Conservation (phyloP, 2,329 filamentous ascomycete species). For the Cryphonectria naterciae region DNA sequence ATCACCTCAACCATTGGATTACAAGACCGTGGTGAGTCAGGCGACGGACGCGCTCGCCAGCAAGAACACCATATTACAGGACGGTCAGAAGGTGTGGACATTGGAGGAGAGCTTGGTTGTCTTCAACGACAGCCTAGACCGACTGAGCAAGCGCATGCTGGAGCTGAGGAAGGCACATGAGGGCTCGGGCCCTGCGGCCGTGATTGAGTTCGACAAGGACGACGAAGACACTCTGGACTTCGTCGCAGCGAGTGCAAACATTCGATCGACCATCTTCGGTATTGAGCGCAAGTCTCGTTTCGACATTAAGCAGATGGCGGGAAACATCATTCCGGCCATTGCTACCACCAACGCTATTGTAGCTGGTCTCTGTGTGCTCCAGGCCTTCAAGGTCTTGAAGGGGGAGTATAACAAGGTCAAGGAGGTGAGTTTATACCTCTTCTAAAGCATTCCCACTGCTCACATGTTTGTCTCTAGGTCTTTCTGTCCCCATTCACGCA, state of each 20-base stretch:
- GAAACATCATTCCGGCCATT: conserved; percentile 98
- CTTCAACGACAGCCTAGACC: conserved; percentile 80
- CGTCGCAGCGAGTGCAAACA: conserved; percentile 86
- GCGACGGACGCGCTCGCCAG: conserved; percentile 52
- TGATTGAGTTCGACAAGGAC: conserved; percentile 93
- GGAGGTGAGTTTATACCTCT: conserved; percentile 58
- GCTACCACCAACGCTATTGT: conserved; percentile 98
- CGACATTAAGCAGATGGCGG: conserved; percentile 98
- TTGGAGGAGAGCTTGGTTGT: conserved; percentile 81
- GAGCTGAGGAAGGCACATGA: conserved; percentile 58
- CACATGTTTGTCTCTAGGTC: conserved; percentile 50
- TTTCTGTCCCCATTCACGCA: conserved; percentile 74
- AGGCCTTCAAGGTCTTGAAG: conserved; percentile 87
- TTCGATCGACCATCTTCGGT: conserved; percentile 85
- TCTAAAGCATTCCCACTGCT: conserved; percentile 8
- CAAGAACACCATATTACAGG: conserved; percentile 59
- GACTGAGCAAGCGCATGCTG: conserved; percentile 75
- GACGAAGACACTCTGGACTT: conserved; percentile 95
- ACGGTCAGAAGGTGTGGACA: conserved; percentile 81
- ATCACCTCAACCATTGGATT: conserved; percentile 74
- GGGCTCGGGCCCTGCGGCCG: conserved; percentile 57
- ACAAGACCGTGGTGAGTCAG: conserved; percentile 61
- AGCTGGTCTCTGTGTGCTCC: conserved; percentile 86
- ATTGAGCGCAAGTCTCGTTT: conserved; percentile 91
- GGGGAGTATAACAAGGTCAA: conserved; percentile 72